These are phyloP conservation scores for Entonaema liquescens DNA, from an alignment of 495 filamentous ascomycete genomes.

Conservation along the genomic window DNA sequence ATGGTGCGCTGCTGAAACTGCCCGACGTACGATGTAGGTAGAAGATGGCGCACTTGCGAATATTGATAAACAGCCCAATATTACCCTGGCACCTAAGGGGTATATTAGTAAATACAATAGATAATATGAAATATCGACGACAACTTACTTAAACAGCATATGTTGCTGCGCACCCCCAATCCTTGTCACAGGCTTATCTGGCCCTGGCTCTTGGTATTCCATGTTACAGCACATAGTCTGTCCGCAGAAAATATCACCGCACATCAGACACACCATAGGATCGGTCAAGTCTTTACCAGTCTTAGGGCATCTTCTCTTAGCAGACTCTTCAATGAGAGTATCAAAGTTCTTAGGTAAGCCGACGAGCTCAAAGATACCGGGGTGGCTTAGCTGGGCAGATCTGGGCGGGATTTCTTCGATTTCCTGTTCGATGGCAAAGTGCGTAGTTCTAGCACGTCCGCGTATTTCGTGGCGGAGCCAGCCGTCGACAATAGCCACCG, in stretches of 20 bases:
- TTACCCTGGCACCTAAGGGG: conserved; percentile 79
- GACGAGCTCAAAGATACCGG: conserved; percentile 91
- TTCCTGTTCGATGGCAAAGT: conserved; percentile 11
- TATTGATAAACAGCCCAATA: conserved; percentile 92
- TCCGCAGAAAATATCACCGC: conserved; percentile 93
- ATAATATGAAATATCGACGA: neutral
- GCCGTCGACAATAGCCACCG: conserved; percentile 64
- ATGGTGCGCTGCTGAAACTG: conserved; percentile 86
- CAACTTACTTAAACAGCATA: conserved; percentile 75
- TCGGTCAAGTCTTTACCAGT: conserved; percentile 91
- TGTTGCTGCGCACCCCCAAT: conserved; percentile 91
- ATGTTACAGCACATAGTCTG: conserved; percentile 91
- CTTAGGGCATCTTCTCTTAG: conserved; percentile 83
- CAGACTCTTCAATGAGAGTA: conserved; percentile 89
- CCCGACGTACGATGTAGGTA: conserved; percentile 84
- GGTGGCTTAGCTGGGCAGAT: conserved; percentile 73
- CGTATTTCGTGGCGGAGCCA: conserved; percentile 77
- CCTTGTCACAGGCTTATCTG: conserved; percentile 49
- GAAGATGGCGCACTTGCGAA: conserved; percentile 90
- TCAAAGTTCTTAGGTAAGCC: conserved; percentile 92
- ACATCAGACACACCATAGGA: conserved; percentile 91
- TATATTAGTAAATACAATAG: conserved; percentile 30
- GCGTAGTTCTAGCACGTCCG: conserved; percentile 21
- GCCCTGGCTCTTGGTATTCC: conserved; percentile 55
- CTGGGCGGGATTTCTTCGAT: conserved; percentile 31